Conservation (phyloP, 257 asterid genomes). For the Nicotiana noctiflora region DNA sequence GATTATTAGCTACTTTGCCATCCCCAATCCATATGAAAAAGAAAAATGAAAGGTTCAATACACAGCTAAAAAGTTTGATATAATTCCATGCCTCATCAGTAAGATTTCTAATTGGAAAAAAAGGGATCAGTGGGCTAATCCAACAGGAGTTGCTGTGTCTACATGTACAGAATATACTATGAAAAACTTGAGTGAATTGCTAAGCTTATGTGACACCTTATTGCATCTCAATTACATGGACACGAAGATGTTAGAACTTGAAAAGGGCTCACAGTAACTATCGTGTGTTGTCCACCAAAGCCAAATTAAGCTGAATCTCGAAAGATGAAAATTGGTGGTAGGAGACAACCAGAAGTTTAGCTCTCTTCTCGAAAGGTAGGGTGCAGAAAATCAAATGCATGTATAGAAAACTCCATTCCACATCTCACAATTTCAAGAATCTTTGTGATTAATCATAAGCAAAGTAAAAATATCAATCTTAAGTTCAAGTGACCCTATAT, state of each 20-base stretch:
- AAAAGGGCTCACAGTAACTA: slow-evolving; percentile 1
- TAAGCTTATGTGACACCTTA: background rate
- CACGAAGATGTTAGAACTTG: background rate
- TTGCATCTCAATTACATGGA: background rate
- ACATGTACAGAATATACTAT: background rate
- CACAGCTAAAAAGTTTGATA: background rate
- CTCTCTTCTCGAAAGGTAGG: background rate
- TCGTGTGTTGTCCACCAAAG: background rate
- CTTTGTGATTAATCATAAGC: background rate
- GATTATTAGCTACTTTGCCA: background rate
- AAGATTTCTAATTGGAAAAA: background rate
- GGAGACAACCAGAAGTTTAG: background rate
- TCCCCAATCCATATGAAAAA: background rate
- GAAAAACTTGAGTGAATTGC: background rate
- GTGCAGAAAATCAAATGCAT: background rate
- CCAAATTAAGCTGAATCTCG: background rate
- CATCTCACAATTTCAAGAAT: background rate
- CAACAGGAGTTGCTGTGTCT: background rate
- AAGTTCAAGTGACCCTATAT: background rate
- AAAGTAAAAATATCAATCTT: background rate
- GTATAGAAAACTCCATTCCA: background rate
- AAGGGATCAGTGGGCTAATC: background rate
- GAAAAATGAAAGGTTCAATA: background rate
- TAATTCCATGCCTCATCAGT: background rate
- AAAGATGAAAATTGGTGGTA: background rate